Conservation (phyloP, 352 stramenopile genomes). For the Aphanomyces astaci region DNA sequence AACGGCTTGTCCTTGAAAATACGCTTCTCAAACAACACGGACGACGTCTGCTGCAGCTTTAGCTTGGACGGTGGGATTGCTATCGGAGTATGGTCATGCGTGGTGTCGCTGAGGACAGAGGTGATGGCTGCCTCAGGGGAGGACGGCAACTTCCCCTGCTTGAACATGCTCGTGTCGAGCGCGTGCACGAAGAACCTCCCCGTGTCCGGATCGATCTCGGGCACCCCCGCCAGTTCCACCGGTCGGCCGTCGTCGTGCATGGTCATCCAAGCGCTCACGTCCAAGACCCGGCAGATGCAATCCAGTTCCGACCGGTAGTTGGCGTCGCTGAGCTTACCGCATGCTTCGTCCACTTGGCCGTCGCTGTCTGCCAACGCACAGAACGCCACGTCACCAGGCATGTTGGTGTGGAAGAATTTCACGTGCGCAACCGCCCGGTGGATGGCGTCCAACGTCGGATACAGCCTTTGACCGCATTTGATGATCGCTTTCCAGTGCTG, state of each 20-base stretch:
- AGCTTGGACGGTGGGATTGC: no score
- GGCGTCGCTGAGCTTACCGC: constrained; percentile 20
- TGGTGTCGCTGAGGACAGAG: no score
- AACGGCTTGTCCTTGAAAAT: background rate
- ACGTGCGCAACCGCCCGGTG: constrained; percentile 1
- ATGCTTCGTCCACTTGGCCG: constrained; percentile 18
- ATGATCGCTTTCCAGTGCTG: constrained; percentile 20
- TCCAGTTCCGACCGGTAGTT: background rate
- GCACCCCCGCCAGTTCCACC: background rate
- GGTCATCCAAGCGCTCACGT: constrained; percentile 7
- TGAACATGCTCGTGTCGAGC: background rate
- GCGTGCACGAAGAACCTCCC: constrained; percentile 15
- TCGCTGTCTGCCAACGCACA: constrained; percentile 19
- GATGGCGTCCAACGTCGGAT: background rate
- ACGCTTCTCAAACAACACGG: background rate
- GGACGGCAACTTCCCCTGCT: background rate
- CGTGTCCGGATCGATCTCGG: constrained; percentile 14
- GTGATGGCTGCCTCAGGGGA: no score
- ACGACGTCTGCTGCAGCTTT: background rate
- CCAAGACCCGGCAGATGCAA: constrained; percentile 2
- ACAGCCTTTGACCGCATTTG: background rate
- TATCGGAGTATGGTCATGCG: no score
- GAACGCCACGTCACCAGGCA: constrained; percentile 8
- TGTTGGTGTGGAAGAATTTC: constrained; percentile 9
- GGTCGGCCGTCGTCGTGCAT: background rate